Conservation (phyloP, 1,284 basidiomycete species). For the Vanrija sp. region DNA sequence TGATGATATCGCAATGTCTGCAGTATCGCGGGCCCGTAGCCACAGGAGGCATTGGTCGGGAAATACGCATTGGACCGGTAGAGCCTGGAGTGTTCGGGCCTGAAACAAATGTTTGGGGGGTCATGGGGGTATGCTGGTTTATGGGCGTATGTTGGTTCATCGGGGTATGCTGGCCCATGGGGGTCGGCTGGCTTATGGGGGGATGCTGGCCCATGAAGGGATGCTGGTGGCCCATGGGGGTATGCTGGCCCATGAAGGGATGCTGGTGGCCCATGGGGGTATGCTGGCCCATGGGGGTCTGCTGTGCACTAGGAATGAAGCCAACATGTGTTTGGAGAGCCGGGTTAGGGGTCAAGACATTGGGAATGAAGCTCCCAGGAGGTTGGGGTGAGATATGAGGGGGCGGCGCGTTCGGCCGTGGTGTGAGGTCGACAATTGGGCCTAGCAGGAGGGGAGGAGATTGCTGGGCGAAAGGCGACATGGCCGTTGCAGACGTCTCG, state of each 20-base stretch:
- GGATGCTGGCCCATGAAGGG: no score
- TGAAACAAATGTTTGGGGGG: not conserved
- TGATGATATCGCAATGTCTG: slow-evolving; percentile 42
- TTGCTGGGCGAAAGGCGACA: no score
- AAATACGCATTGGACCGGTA: slow-evolving; percentile 8
- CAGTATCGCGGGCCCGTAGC: slow-evolving; percentile 34
- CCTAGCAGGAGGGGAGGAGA: not conserved
- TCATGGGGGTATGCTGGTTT: not conserved
- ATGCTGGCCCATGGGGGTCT: not conserved
- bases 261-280: slow-evolving; percentile 2
- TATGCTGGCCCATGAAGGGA: no score
- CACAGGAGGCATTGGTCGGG: slow-evolving; percentile 30
- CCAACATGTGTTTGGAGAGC: not conserved
- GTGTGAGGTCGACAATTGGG: no score
- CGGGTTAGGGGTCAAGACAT: not conserved
- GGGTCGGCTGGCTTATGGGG: not conserved
- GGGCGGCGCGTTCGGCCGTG: not conserved
- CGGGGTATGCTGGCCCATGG: slow-evolving; percentile 1
- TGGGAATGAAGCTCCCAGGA: not conserved
- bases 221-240: not conserved
- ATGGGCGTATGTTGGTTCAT: no score
- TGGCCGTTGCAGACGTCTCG: no score
- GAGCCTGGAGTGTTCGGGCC: not conserved
- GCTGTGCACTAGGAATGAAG: not conserved
- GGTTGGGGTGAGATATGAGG: not conserved